Conservation (phyloP, 2,329 filamentous ascomycete genomes). For the Aspergillus proliferans region DNA sequence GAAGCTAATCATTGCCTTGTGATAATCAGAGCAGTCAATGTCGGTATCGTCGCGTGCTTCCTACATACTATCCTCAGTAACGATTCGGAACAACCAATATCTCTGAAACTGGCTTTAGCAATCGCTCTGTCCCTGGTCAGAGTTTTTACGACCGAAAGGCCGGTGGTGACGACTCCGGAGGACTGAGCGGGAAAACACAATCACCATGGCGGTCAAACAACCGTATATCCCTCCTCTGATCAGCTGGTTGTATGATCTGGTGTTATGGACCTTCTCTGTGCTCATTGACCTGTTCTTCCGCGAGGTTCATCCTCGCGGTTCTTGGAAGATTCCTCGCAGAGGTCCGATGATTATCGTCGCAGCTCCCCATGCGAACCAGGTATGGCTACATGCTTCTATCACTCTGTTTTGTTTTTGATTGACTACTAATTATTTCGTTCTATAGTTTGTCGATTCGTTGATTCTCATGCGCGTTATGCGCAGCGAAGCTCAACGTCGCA, state of each 20-base stretch:
- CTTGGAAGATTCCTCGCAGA: constrained; percentile 85
- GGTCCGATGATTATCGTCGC: constrained; percentile 94
- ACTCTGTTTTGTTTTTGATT: not conserved
- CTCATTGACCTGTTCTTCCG: constrained; percentile 96
- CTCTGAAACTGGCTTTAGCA: too few species aligned
- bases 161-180: too few species aligned
- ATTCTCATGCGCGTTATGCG: constrained; percentile 87
- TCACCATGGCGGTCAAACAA: constrained; percentile 30
- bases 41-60: not conserved
- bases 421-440: constrained; percentile 6
- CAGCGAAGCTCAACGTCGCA: constrained; percentile 77
- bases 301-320: constrained; percentile 88
- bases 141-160: too few species aligned
- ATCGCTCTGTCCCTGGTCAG: too few species aligned
- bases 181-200: too few species aligned
- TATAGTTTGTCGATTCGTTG: constrained; percentile 86
- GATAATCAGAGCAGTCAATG: not conserved
- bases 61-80: too few species aligned
- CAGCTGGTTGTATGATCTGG: constrained; percentile 46
- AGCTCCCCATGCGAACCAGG: constrained; percentile 93
- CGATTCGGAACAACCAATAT: too few species aligned
- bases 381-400: constrained; percentile 35
- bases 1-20: not conserved
- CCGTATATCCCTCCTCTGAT: constrained; percentile 40
- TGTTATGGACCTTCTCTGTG: constrained; percentile 51